phyloP scores from a whole-genome alignment of 1,139 yeast species.

The Debaryomyces subglobosus region DNA sequence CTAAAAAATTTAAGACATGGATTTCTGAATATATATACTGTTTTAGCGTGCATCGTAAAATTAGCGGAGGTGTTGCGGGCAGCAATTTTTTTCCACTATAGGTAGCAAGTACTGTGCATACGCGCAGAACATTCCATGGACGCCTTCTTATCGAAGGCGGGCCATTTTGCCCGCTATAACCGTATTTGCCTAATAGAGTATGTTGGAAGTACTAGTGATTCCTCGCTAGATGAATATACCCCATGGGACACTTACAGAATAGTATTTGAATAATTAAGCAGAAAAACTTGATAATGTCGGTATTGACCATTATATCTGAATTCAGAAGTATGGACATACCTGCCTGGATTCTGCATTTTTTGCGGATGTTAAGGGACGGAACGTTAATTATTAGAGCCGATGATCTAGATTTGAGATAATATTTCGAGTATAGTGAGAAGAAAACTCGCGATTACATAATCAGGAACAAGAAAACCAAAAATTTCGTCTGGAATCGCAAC shows the following conservation, averaged over 20 bases:
- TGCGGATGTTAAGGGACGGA: not conserved
- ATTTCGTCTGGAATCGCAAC: not conserved
- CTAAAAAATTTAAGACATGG: not conserved
- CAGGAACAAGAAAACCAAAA: not conserved
- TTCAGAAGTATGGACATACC: not conserved
- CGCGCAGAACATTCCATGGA: not conserved
- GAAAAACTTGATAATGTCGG: not conserved
- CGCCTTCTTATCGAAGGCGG: slow-evolving; percentile 7
- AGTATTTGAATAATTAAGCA: not conserved
- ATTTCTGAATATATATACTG: not conserved
- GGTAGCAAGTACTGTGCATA: slow-evolving; percentile 3
- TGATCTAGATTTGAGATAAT: not conserved
- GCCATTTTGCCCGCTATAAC: not conserved
- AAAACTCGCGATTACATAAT: not conserved
- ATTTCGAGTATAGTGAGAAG: not conserved
- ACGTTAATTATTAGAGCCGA: not conserved
- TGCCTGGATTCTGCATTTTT: not conserved
- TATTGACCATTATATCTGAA: not conserved
- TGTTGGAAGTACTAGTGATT: not conserved
- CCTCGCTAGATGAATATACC: not conserved
- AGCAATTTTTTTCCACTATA: not conserved
- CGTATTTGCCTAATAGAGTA: not conserved
- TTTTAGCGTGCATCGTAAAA: not conserved
- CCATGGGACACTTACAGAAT: not conserved
- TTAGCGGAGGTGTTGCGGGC: slow-evolving; percentile 2